Evolutionary conservation across 31 red algal genomes (phyloP), one percentile per base, ranked within the genome.

Genomic region (Endocladia muricata): DNA sequence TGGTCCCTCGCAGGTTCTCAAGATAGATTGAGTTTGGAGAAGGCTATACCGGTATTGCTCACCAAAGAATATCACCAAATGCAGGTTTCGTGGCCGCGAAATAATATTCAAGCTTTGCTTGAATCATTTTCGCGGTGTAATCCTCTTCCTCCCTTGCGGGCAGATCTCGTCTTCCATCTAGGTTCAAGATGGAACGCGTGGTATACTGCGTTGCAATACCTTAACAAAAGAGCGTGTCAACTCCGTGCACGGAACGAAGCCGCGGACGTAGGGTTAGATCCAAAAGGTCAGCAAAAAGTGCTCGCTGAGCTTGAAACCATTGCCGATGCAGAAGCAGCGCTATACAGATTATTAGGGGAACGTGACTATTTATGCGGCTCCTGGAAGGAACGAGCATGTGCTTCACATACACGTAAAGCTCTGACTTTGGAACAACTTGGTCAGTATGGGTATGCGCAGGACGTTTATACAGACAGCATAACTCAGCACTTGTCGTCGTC

Each of bases 171-270:
- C 37, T 61, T 77, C 43, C 84, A 92, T 61, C 36, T 97, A 21
- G 94, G 89, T 15, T 70, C 78, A 58, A 63, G 89, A 48, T 97
- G 89, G 89, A 97, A 93, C 49, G 89, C 89, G 21, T 97, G 94
- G 94, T 81, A 97, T 73, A 55, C 63, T 26, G 89, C 73, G 28
- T 48, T 89, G 21, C 37, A 43, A 0, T 93, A 87, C 44, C 64
- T 97, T 74, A 85, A 97, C 34, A 28, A 22, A 34, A 79, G 86
- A 51, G 74, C 70, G 13, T 62, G 3, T 34, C 35, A 76, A 15
- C 13, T 83, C 1, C 37, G 65, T 32, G 35, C 68, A 28, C 66
- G 39, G 39, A 71, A 37, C 61, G 26, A 61, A 36, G 13, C 40
- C 33, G 52, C 41, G 59, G 11, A 70, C 39, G 36, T 43, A 39